Evolutionary conservation across 257 asterid genomes (phyloP).

Genomic region (Schizonepeta tenuifolia): DNA sequence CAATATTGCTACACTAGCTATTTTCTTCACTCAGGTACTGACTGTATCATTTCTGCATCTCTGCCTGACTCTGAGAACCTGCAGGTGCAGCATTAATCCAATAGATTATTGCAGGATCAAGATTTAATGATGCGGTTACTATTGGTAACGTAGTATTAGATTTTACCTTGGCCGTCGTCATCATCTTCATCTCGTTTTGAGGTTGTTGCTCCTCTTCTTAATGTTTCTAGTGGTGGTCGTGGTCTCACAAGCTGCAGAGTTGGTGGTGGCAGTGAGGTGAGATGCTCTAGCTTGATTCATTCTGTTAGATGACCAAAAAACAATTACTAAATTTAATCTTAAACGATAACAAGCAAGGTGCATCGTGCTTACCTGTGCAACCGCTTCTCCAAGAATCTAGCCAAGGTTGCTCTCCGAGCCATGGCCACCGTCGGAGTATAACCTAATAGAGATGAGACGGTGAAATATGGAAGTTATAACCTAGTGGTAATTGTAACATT

Average conservation of each 20-base stretch:
- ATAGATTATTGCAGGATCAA: neutral
- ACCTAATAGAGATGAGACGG: constrained; percentile 2
- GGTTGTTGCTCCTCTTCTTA: constrained; percentile 23
- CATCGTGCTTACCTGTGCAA: constrained; percentile 42
- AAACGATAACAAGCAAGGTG: neutral
- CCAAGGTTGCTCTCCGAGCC: constrained; percentile 67
- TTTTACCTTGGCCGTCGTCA: constrained; percentile 10
- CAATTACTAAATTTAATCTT: too few species aligned
- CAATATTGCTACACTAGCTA: neutral
- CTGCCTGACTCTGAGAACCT: neutral
- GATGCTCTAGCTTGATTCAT: constrained; percentile 36
- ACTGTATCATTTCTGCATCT: neutral
- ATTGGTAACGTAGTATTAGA: neutral
- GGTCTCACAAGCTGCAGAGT: constrained; percentile 17
- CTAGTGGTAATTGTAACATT: too few species aligned
- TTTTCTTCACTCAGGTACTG: neutral
- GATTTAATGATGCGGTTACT: neutral
- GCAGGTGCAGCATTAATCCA: neutral
- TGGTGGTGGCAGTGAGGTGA: constrained; percentile 23
- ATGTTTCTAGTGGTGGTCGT: neutral
- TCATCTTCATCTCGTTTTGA: constrained; percentile 3
- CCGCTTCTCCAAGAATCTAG: constrained; percentile 65
- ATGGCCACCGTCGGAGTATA: constrained; percentile 53
- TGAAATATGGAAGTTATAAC: neutral
- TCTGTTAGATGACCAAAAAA: constrained; percentile 30